phyloP scores from a whole-genome alignment of 1,284 basidiomycete genomes.

The Ceratobasidium sp. region DNA sequence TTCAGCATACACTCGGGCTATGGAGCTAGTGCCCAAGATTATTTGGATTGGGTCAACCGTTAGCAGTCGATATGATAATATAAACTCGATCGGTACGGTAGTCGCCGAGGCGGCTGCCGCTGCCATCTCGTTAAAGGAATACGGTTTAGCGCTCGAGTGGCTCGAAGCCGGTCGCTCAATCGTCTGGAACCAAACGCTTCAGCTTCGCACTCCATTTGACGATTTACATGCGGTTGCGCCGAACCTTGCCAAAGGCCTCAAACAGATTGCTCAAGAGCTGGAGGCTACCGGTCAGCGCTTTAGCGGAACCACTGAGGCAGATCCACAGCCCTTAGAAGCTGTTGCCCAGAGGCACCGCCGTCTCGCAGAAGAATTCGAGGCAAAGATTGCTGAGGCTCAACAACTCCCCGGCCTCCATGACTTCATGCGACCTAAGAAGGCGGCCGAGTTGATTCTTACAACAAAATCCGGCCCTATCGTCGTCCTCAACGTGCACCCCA shows the following conservation, averaged over 20 bases:
- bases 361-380: neutral
- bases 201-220: conserved; percentile 8
- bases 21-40: neutral
- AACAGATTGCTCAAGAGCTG: neutral
- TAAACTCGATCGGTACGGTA: neutral
- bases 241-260: neutral
- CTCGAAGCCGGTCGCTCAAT: conserved; percentile 12
- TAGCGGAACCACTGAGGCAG: neutral
- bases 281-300: neutral
- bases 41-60: neutral
- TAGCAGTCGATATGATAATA: neutral
- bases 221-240: neutral
- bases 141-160: conserved; percentile 12
- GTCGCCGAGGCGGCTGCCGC: neutral
- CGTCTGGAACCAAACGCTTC: neutral
- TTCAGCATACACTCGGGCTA: neutral
- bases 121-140: neutral
- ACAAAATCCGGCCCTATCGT: neutral
- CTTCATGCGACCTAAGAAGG: conserved; percentile 4
- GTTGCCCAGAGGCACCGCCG: neutral
- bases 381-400: neutral
- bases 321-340: conserved; percentile 4
- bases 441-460: neutral
- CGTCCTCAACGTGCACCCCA: conserved; percentile 15
- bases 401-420: conserved; percentile 11